A percentile compares a stretch with the other conserved stretches of the same genome.
phyloP scores from a whole-genome alignment of 2,329 filamentous ascomycete species.

The Elsinoe necatrix region DNA sequence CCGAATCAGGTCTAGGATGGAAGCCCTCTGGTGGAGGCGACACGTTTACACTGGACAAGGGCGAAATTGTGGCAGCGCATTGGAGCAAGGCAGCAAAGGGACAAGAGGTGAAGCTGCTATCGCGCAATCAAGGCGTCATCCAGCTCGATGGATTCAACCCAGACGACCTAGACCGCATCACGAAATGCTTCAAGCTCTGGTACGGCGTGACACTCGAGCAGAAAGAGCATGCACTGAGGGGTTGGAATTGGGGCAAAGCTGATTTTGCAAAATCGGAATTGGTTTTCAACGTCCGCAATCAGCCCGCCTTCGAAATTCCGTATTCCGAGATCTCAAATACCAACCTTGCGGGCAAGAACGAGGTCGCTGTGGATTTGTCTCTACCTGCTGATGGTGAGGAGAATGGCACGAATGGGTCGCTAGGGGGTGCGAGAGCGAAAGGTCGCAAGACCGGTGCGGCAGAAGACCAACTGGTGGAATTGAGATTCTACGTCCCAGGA shows the following conservation, averaged over 20 bases:
- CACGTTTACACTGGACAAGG: constrained; percentile 84
- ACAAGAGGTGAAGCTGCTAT: constrained; percentile 85
- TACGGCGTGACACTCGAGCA: constrained; percentile 89
- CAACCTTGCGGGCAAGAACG: constrained; percentile 93
- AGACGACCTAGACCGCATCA: constrained; percentile 78
- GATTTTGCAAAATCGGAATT: constrained; percentile 95
- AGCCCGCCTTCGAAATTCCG: constrained; percentile 90
- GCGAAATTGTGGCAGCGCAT: constrained; percentile 76
- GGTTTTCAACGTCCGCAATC: constrained; percentile 92
- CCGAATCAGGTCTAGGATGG: constrained; percentile 92
- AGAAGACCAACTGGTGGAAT: constrained; percentile 89
- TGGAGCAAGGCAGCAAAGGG: constrained; percentile 92
- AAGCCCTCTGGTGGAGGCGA: constrained; percentile 80
- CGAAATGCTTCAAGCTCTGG: constrained; percentile 95
- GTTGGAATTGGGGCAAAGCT: constrained; percentile 99
- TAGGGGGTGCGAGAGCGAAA: constrained; percentile 64
- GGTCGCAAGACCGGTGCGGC: constrained; percentile 86
- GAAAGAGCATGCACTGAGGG: constrained; percentile 87
- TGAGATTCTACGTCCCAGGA: constrained; percentile 97
- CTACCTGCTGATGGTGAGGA: constrained; percentile 63
- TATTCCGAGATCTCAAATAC: constrained; percentile 98
- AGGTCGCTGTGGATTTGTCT: constrained; percentile 91
- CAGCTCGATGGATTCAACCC: constrained; percentile 92
- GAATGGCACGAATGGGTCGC: constrained; percentile 62
- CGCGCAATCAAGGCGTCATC: constrained; percentile 73